phyloP scores from a whole-genome alignment of 1,284 basidiomycete species.

The Sutorius eximius region DNA sequence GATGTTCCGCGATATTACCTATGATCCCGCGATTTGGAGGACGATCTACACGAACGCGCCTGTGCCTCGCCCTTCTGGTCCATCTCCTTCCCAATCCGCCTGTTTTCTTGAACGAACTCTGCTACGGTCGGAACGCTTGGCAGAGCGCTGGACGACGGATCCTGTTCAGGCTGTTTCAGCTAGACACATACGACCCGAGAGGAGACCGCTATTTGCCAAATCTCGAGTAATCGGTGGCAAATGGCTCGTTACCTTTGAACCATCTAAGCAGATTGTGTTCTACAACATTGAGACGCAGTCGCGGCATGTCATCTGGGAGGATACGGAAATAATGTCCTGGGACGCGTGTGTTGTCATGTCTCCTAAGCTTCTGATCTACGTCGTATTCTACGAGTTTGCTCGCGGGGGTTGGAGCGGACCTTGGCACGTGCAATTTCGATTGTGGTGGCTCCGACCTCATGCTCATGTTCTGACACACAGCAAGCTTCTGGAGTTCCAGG shows the following conservation, averaged over 20 bases:
- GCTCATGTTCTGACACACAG: background rate
- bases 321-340: slow-evolving; percentile 3
- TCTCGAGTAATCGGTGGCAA: slow-evolving; percentile 2
- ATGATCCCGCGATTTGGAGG: slow-evolving; percentile 6
- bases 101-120: slow-evolving; percentile 6
- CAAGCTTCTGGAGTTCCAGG: slow-evolving; percentile 2
- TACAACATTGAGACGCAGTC: slow-evolving; percentile 4
- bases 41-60: slow-evolving; percentile 7
- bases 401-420: background rate
- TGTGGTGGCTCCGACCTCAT: background rate
- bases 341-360: slow-evolving; percentile 9
- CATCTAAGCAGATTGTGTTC: slow-evolving; percentile 1
- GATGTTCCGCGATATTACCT: background rate
- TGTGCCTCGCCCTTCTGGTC: slow-evolving; percentile 9
- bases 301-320: slow-evolving; percentile 7
- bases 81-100: slow-evolving; percentile 6
- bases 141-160: slow-evolving; percentile 3
- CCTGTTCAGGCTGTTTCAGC: slow-evolving; percentile 1
- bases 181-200: background rate
- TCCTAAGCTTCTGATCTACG: slow-evolving; percentile 1
- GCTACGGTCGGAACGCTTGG: slow-evolving; percentile 1
- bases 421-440: background rate
- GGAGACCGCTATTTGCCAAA: background rate
- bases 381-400: background rate
- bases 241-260: slow-evolving; percentile 10